Percentiles rank a stretch among this genome's conserved stretches.
These are phyloP conservation scores for Eucalyptus erythrocorys DNA, from an alignment of 345 rosid genomes.

Conservation along the genomic window DNA sequence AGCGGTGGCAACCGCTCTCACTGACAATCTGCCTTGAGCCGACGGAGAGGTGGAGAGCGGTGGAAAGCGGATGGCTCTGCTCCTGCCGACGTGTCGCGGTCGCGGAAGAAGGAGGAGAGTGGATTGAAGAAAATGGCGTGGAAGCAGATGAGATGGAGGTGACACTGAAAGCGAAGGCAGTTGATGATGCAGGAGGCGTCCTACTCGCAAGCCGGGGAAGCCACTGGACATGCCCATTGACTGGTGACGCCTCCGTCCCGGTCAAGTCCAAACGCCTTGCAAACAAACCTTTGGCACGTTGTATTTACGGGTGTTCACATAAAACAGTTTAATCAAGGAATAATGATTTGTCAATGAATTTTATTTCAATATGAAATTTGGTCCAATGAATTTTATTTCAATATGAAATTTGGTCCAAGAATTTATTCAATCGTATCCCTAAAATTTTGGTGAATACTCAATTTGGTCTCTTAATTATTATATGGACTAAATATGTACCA, in stretches of 20 bases:
- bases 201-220: background rate
- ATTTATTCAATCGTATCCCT: background rate
- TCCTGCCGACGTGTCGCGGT: background rate
- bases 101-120: background rate
- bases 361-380: too few relatives aligned
- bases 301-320: background rate
- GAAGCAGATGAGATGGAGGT: background rate
- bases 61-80: background rate
- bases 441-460: fast-evolving
- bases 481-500: too few relatives aligned
- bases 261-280: background rate
- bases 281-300: background rate
- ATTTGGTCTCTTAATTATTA: too few relatives aligned
- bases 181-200: background rate
- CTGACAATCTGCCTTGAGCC: background rate
- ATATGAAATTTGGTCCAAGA: background rate
- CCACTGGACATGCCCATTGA: background rate
- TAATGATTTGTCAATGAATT: too few relatives aligned
- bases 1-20: background rate
- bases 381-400: too few relatives aligned
- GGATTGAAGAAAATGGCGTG: background rate
- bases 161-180: background rate
- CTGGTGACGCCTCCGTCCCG: background rate
- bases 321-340: too few relatives aligned
- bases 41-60: background rate